Conservation (phyloP, 805 yeast genomes). For the Alloascoidea hylecoeti region DNA sequence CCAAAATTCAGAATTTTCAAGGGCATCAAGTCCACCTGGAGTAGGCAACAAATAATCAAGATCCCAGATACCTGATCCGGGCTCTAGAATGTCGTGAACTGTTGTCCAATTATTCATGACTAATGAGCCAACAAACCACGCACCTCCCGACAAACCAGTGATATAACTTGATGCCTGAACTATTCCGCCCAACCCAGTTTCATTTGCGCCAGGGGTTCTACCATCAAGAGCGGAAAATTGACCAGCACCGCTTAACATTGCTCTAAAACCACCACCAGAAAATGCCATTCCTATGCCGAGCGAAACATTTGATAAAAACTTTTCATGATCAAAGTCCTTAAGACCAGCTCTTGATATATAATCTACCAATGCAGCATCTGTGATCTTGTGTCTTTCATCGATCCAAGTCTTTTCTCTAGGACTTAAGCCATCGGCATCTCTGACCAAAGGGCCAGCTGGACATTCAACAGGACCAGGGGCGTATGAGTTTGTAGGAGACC, state of each 20-base stretch:
- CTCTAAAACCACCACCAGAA: constrained; percentile 86
- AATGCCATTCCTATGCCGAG: constrained; percentile 42
- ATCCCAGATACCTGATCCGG: constrained; percentile 25
- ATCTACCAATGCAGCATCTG: constrained; percentile 22
- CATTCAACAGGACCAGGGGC: constrained; percentile 21
- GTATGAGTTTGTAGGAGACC: constrained; percentile 18
- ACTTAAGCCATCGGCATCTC: background rate
- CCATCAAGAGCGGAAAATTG: constrained; percentile 63
- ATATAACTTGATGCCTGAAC: constrained; percentile 56
- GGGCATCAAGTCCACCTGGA: constrained; percentile 35
- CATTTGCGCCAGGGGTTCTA: constrained; percentile 40
- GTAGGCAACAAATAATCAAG: constrained; percentile 24
- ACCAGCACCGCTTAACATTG: constrained; percentile 79
- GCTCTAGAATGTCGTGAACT: constrained; percentile 38
- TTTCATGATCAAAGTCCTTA: constrained; percentile 31
- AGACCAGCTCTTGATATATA: constrained; percentile 30
- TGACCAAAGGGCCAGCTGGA: constrained; percentile 13
- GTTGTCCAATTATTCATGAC: constrained; percentile 56
- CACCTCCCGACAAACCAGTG: constrained; percentile 71
- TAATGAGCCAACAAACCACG: constrained; percentile 63
- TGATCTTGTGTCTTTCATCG: constrained; percentile 7
- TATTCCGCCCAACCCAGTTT: constrained; percentile 54
- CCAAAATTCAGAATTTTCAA: constrained; percentile 39
- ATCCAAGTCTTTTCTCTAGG: constrained; percentile 5
- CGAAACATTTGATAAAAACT: no score